Evolutionary conservation across 2,329 filamentous ascomycete species (phyloP).

Genomic region (Aspergillus sp.): DNA sequence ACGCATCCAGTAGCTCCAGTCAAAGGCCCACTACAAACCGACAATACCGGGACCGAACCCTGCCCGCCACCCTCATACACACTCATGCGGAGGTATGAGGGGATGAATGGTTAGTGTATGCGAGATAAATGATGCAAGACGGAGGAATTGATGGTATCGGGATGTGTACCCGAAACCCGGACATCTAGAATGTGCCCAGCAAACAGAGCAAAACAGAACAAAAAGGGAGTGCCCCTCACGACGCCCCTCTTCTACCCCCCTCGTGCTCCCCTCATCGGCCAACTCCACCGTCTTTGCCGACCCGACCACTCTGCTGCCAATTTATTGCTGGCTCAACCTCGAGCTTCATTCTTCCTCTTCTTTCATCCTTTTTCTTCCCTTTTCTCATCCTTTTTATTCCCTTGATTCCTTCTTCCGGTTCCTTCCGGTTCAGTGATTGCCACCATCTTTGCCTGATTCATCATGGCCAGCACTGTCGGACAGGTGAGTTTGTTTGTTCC

Average conservation of each 20-base stretch:
- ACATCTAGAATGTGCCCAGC: not conserved
- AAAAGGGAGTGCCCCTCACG: not conserved
- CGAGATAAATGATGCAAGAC: not conserved
- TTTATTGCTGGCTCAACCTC: slow-evolving; percentile 12
- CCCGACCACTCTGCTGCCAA: slow-evolving; percentile 15
- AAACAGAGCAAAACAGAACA: too few species aligned
- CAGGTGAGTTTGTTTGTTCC: slow-evolving; percentile 45
- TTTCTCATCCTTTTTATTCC: slow-evolving; percentile 6
- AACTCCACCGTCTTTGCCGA: slow-evolving; percentile 17
- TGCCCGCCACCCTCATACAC: too few species aligned
- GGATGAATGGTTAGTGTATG: not conserved
- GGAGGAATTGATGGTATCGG: not conserved
- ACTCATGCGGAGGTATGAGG: not conserved
- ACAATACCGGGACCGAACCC: not conserved
- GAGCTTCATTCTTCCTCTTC: slow-evolving; percentile 6
- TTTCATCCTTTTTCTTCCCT: slow-evolving; percentile 5
- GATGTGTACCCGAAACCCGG: not conserved
- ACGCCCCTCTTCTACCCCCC: slow-evolving; percentile 7
- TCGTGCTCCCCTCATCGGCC: slow-evolving; percentile 19
- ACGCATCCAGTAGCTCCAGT: too few species aligned
- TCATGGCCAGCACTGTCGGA: slow-evolving; percentile 60
- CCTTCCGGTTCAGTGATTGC: not conserved
- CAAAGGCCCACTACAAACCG: not conserved
- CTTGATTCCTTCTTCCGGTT: slow-evolving; percentile 4
- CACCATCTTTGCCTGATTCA: slow-evolving; percentile 19